These are phyloP conservation scores for Cercospora sp. DNA, from an alignment of 2,329 filamentous ascomycete species.

Conservation along the genomic window DNA sequence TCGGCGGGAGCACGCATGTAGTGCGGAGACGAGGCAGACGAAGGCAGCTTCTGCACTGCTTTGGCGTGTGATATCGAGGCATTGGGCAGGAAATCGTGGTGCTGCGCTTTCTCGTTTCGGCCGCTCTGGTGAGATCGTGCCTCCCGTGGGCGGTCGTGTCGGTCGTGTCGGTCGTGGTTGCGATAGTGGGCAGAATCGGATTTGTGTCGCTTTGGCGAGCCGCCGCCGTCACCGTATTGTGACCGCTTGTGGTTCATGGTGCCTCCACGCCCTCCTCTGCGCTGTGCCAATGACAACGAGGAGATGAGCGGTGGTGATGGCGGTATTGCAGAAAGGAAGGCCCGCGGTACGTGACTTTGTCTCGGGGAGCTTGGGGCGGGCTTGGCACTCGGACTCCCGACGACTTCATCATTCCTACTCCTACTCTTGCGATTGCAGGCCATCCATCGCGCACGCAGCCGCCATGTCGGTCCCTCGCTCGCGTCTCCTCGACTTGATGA, in stretches of 20 bases:
- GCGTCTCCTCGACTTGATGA: slow-evolving; percentile 69
- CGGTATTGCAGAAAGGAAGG: background rate
- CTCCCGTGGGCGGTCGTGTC: slow-evolving; percentile 11
- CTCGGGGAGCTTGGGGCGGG: background rate
- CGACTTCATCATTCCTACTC: background rate
- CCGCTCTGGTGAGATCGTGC: background rate
- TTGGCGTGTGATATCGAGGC: slow-evolving; percentile 17
- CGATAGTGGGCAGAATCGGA: slow-evolving; percentile 7
- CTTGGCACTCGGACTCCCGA: slow-evolving; percentile 4
- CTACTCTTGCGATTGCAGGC: background rate
- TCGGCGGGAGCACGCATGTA: slow-evolving; percentile 17
- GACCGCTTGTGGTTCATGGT: slow-evolving; percentile 29
- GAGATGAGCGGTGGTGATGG: slow-evolving; percentile 33
- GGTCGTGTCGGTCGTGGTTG: slow-evolving; percentile 8
- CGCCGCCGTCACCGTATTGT: slow-evolving; percentile 12
- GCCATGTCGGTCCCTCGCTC: slow-evolving; percentile 54
- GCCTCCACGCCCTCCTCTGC: slow-evolving; percentile 35
- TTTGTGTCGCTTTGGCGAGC: slow-evolving; percentile 13
- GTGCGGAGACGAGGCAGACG: slow-evolving; percentile 3
- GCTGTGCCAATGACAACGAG: slow-evolving; percentile 35
- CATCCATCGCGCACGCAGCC: slow-evolving; percentile 20
- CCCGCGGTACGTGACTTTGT: background rate
- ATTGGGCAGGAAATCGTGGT: background rate
- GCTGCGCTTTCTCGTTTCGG: background rate
- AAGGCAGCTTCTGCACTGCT: slow-evolving; percentile 26